Percentiles rank a stretch among this genome's conserved stretches.
Conservation (phyloP, 2,329 filamentous ascomycete species). For the Botrytis squamosa region DNA sequence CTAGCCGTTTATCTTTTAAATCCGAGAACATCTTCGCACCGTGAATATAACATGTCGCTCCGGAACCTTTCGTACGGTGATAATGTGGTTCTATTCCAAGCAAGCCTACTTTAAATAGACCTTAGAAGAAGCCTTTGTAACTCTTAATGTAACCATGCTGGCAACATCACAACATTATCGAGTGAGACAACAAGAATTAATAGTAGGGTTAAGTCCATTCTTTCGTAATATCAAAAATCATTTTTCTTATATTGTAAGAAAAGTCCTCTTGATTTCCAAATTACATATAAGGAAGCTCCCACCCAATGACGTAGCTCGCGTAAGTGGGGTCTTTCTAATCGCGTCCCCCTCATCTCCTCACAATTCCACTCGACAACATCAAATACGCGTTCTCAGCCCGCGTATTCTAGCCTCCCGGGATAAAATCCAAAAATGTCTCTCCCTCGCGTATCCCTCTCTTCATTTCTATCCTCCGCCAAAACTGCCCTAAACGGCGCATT, state of each 20-base stretch:
- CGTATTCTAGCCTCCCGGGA: neutral
- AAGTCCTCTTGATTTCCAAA: too few species aligned
- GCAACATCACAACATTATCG: neutral
- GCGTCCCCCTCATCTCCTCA: neutral
- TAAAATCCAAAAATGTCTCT: conserved; percentile 30
- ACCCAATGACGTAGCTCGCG: neutral
- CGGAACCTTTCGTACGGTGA: neutral
- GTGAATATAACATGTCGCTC: neutral
- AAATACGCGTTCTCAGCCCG: neutral
- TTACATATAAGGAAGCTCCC: neutral
- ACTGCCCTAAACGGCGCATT: conserved; percentile 46
- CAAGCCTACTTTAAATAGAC: neutral
- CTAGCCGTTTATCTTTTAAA: neutral
- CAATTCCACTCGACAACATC: neutral
- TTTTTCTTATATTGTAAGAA: too few species aligned
- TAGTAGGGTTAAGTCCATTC: too few species aligned
- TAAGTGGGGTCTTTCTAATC: neutral
- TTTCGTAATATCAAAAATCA: too few species aligned
- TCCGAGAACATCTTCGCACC: neutral
- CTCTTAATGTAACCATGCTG: neutral
- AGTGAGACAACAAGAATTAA: neutral
- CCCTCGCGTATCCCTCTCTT: conserved; percentile 45
- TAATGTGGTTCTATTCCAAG: neutral
- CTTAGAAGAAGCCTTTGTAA: neutral
- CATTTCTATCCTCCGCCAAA: conserved; percentile 53